These are phyloP conservation scores for Trichoderma reesei DNA, from an alignment of 495 filamentous ascomycete genomes.

Conservation along the genomic window DNA sequence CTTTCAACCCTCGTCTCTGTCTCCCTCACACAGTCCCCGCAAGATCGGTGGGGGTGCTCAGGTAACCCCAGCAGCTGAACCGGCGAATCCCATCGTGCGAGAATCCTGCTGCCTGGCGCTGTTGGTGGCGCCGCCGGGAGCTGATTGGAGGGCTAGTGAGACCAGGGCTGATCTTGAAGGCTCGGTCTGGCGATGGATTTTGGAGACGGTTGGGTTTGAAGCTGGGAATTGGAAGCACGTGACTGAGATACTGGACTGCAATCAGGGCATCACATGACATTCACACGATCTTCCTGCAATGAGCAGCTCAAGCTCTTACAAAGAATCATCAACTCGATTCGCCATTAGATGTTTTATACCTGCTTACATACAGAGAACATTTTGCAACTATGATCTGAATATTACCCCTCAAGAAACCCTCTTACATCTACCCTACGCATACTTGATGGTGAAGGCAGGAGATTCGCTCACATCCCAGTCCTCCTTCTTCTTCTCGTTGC, in stretches of 20 bases:
- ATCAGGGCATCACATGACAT: neutral
- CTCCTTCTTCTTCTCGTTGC: constrained; percentile 19
- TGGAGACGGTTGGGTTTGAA: neutral
- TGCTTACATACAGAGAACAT: no score
- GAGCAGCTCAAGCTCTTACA: neutral
- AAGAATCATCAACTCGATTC: neutral
- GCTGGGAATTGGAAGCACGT: neutral
- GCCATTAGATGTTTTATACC: neutral
- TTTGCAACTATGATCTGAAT: no score
- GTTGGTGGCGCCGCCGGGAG: neutral
- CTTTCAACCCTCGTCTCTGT: neutral
- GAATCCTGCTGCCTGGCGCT: constrained; percentile 5
- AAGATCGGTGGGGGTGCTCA: neutral
- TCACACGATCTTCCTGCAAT: neutral
- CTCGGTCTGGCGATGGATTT: neutral
- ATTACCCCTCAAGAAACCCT: no score
- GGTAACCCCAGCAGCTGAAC: neutral
- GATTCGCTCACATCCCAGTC: constrained; percentile 33
- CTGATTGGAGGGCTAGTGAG: neutral
- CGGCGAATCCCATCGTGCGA: neutral
- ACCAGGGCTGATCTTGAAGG: neutral
- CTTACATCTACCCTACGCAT: constrained; percentile 10
- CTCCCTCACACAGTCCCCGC: neutral
- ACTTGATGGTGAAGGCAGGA: constrained; percentile 27
- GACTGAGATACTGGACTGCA: neutral